phyloP scores from a whole-genome alignment of 1,284 basidiomycete genomes.

The Mycena sp. region DNA sequence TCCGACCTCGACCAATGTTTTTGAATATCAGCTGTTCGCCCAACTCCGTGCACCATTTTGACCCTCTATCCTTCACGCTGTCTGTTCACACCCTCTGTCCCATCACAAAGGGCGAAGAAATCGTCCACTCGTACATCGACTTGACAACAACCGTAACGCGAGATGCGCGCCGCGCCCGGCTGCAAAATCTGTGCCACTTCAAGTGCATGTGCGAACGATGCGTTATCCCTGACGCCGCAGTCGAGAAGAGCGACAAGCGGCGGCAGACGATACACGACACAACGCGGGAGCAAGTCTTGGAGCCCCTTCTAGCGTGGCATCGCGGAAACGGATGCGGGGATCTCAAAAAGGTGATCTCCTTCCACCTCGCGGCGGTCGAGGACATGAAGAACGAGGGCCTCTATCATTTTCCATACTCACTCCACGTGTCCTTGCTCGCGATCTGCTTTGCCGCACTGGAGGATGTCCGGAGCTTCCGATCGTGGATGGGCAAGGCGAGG shows the following conservation, averaged over 20 bases:
- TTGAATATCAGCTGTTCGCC: constrained; percentile 21
- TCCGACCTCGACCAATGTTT: neutral
- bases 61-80: constrained; percentile 24
- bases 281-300: neutral
- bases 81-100: constrained; percentile 18
- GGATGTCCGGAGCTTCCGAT: constrained; percentile 19
- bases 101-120: constrained; percentile 26
- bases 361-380: constrained; percentile 20
- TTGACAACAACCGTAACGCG: constrained; percentile 4
- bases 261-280: constrained; percentile 12
- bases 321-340: constrained; percentile 3
- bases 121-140: constrained; percentile 24
- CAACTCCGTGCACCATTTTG: constrained; percentile 22
- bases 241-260: constrained; percentile 14
- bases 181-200: constrained; percentile 16
- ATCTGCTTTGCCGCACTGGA: constrained; percentile 21
- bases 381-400: constrained; percentile 25
- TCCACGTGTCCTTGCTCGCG: constrained; percentile 19
- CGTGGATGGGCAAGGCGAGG: constrained; percentile 26
- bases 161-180: constrained; percentile 5
- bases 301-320: constrained; percentile 17
- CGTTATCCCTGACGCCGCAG: neutral
- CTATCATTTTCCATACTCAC: constrained; percentile 9
- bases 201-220: constrained; percentile 18
- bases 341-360: constrained; percentile 22